Percentiles rank a stretch among this genome's conserved stretches.
Evolutionary conservation across 2,329 filamentous ascomycete species (phyloP).

Genomic region (Purpureocillium lavendulum): DNA sequence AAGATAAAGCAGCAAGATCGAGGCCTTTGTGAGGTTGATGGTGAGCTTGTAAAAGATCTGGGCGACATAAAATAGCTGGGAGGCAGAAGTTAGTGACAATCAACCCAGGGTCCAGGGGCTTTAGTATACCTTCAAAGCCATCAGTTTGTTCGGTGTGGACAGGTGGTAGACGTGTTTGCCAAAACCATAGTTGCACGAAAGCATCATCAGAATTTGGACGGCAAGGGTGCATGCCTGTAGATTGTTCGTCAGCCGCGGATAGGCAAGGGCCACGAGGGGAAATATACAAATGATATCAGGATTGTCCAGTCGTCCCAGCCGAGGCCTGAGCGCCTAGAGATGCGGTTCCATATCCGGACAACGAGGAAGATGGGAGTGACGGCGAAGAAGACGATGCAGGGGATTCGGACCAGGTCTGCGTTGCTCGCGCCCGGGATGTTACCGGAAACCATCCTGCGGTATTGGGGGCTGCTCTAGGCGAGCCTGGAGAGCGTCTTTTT

Average conservation of each 20-base stretch:
- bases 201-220: conserved; percentile 30
- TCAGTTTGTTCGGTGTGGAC: conserved; percentile 20
- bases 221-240: conserved; percentile 23
- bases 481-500: too few relatives aligned
- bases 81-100: neutral
- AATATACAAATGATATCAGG: conserved; percentile 29
- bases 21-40: conserved; percentile 44
- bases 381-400: conserved; percentile 33
- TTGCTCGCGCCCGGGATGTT: conserved; percentile 25
- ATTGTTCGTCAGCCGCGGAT: too few relatives aligned
- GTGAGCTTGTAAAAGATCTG: conserved; percentile 47
- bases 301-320: conserved; percentile 35
- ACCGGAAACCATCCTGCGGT: conserved; percentile 1
- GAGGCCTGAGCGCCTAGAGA: conserved; percentile 25
- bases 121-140: conserved; percentile 24
- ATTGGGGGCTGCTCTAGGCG: too few relatives aligned
- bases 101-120: too few relatives aligned
- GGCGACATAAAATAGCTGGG: conserved; percentile 40
- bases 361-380: conserved; percentile 30
- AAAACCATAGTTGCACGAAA: conserved; percentile 31
- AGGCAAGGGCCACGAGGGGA: too few relatives aligned
- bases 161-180: conserved; percentile 30
- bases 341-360: conserved; percentile 30
- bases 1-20: conserved; percentile 44
- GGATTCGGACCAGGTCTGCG: conserved; percentile 26